Evolutionary conservation across 768 basidiomycete genomes (phyloP), one percentile per base, ranked within the genome.

Genomic region (Mycena belliarum): DNA sequence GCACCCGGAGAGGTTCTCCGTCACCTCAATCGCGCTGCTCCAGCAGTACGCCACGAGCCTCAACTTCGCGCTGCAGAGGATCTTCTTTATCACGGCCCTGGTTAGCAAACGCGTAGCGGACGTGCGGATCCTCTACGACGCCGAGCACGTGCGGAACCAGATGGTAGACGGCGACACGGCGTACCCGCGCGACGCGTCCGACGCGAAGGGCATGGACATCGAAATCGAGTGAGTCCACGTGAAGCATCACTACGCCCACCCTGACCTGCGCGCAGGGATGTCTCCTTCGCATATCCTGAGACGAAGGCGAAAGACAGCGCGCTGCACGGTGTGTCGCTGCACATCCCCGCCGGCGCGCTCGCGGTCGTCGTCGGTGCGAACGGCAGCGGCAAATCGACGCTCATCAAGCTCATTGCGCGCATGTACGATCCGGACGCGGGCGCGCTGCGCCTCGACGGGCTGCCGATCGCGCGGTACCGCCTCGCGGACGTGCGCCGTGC

Each of bases 341-440:
- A 52, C 25, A 67, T 76, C 46, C 55, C 62, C 10, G 60, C 68
- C 0, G 74, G 74, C 12, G 59, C 65, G 15, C 59, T 74, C 18
- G 73, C 69, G 33, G 71, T 75, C 42, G 67, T 76, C 47, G 75
- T 76, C 37, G 75, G 75, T 32, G 64, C 63, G 15, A 76, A 75
- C 61, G 75, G 75, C n/a, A 68, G 70, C 56, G 74, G 72, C 7
- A 73, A 73, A 50, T 70, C 73, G 2, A 73, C 72, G 3, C 59
- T 72, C 25, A 56, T 75, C 56, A 76, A 76, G 49, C 60, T 76
- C 18, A 49, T 75, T 29, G 70, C 61, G 38, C 71, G 75, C 1
- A 57, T 70, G 32, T 75, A 73, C 57, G 74, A 74, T n/a, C 40
- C 52, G 0, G 55, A 59, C 1, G 59, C 65, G 6, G 52, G 74